Base-by-base conservation (phyloP, 2,329 filamentous ascomycete genomes). In the Aspergillus texensis region DNA sequence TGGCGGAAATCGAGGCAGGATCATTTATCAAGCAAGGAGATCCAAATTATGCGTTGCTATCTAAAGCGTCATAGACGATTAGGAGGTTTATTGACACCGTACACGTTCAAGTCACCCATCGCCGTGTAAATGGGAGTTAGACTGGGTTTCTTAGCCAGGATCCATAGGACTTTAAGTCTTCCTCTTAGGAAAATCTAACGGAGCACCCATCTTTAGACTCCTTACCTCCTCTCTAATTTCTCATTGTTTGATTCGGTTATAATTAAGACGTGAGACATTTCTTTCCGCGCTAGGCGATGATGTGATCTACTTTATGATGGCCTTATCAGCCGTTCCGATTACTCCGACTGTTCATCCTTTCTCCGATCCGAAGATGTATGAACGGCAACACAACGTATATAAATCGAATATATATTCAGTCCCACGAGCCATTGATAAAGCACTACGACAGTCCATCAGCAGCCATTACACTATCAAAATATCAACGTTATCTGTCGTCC, bases 101-200 rank as follows among this genome's bases (percentile, higher is more conserved):
- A 4, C 34, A 36, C 12, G 5, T 5, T 16, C 34, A 16, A 14
- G 34, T 36, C 5, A 16, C 34, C 5, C 34, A 36, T 36, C 34
- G 72, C 70, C 65, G 67, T 19, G 67, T 67, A 36, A 65, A 70
- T 30, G 71, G 70, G 16, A 53, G 30, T 53, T 72, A 69, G 70
- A 63, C 71, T 14, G 64, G 64, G 8, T 53, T 71, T 24, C 54
- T 71, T 46, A 67, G 67, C 26, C 66, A 68, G 36, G 67, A 72
- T 63, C 39, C 69, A 39, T 72, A 67, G 71, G 72, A 74, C 63
- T 72, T 69, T 26, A 71, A 74, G 62, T 65, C 67, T 46, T 70
- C 65, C 3, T 74, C 73, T 41, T 74, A 69, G 72, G 65, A 71
- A 54, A 69, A 63, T 52, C 32, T 74, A 55, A 70, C 72, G 19